A percentile compares a stretch with the other conserved stretches of the same genome.
phyloP scores from a whole-genome alignment of 805 yeast species.

The Metschnikowia baotianmanensis region DNA sequence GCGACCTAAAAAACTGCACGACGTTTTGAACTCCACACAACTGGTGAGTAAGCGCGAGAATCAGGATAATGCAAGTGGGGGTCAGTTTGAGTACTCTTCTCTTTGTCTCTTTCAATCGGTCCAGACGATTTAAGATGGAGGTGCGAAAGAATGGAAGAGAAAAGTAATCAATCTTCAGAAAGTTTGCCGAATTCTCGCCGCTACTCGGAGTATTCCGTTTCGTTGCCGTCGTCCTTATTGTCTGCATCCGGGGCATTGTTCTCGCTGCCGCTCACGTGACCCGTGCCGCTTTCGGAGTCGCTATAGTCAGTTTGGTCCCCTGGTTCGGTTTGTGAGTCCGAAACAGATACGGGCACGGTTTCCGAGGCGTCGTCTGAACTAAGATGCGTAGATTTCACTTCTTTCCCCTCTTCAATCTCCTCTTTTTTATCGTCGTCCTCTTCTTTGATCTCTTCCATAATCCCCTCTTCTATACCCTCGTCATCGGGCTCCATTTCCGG shows the following conservation, averaged over 20 bases:
- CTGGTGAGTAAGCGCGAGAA: not conserved
- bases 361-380: not conserved
- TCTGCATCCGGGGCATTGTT: not conserved
- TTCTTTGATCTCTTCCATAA: too few species aligned
- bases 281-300: slow-evolving; percentile 2
- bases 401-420: too few species aligned
- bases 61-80: not conserved
- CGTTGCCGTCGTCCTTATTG: slow-evolving; percentile 9
- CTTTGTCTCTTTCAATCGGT: not conserved
- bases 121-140: too few species aligned
- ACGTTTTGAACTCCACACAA: slow-evolving; percentile 14
- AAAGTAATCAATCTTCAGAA: too few species aligned
- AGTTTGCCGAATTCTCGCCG: not conserved
- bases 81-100: not conserved
- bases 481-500: too few species aligned
- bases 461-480: too few species aligned
- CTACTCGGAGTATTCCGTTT: slow-evolving; percentile 16
- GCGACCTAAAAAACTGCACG: not conserved
- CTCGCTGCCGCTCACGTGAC: slow-evolving; percentile 8
- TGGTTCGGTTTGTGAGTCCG: not conserved
- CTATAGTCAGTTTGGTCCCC: slow-evolving; percentile 7
- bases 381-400: not conserved
- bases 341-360: not conserved
- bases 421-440: too few species aligned
- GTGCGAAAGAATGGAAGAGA: too few species aligned